phyloP scores from a whole-genome alignment of 345 rosid genomes.

The Eucalyptus tenuipes region DNA sequence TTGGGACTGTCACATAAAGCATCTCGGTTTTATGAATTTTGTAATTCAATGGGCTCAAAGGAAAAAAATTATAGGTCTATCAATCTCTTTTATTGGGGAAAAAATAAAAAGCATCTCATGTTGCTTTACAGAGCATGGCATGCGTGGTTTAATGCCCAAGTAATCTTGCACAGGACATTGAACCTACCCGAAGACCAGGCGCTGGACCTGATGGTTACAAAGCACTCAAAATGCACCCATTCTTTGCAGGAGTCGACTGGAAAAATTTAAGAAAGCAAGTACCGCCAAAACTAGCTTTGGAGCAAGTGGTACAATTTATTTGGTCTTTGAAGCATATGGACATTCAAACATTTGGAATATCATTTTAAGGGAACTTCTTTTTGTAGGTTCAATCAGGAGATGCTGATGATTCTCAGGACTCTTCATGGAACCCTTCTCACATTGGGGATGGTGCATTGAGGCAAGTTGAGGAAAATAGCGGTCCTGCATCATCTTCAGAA shows the following conservation, averaged over 20 bases:
- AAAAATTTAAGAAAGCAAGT: slow-evolving; percentile 50
- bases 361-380: neutral
- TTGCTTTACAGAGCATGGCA: neutral
- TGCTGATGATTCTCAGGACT: slow-evolving; percentile 36
- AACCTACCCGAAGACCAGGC: slow-evolving; percentile 90
- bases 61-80: neutral
- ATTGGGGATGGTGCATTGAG: slow-evolving; percentile 45
- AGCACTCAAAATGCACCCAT: slow-evolving; percentile 74
- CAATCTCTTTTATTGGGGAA: neutral
- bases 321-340: neutral
- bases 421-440: slow-evolving; percentile 73
- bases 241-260: slow-evolving; percentile 89
- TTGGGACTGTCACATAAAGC: neutral
- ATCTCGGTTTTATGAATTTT: neutral
- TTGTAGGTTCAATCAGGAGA: slow-evolving; percentile 49
- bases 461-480: slow-evolving; percentile 42
- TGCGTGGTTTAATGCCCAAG: neutral
- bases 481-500: slow-evolving; percentile 42
- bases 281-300: slow-evolving; percentile 76
- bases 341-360: neutral
- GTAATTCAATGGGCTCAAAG: neutral
- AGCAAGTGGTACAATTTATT: slow-evolving; percentile 34
- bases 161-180: slow-evolving; percentile 40
- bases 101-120: neutral
- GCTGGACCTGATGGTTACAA: slow-evolving; percentile 85